These are phyloP conservation scores for Fusarium torreyae DNA, from an alignment of 2,329 filamentous ascomycete genomes.

Conservation along the genomic window DNA sequence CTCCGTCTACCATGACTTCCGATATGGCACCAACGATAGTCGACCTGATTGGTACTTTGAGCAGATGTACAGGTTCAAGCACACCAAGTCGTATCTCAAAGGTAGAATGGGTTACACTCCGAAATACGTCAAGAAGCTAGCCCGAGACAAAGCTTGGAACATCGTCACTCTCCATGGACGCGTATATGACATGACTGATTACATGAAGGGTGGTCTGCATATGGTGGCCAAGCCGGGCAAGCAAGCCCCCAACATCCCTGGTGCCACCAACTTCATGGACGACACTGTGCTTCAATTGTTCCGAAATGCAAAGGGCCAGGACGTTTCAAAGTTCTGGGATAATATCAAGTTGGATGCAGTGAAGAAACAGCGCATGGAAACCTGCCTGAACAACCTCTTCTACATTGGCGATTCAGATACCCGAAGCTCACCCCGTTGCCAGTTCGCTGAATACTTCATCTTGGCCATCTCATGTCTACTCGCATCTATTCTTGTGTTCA, in stretches of 20 bases:
- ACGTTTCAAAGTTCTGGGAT: slow-evolving; percentile 89
- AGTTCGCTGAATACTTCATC: slow-evolving; percentile 91
- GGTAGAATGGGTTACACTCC: slow-evolving; percentile 88
- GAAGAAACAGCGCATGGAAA: slow-evolving; percentile 77
- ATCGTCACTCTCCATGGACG: slow-evolving; percentile 84
- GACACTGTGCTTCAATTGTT: slow-evolving; percentile 82
- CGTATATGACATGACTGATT: slow-evolving; percentile 92
- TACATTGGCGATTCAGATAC: slow-evolving; percentile 95
- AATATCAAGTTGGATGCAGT: slow-evolving; percentile 71
- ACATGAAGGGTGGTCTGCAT: slow-evolving; percentile 81
- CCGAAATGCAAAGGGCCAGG: slow-evolving; percentile 79
- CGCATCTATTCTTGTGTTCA: slow-evolving; percentile 88
- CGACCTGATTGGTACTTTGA: slow-evolving; percentile 94
- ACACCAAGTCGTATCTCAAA: slow-evolving; percentile 79
- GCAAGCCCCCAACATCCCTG: slow-evolving; percentile 60
- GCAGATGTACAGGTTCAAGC: slow-evolving; percentile 83
- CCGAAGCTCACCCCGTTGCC: slow-evolving; percentile 85
- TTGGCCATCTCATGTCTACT: slow-evolving; percentile 87
- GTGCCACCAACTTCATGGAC: slow-evolving; percentile 86
- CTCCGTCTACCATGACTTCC: slow-evolving; percentile 91
- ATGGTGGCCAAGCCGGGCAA: slow-evolving; percentile 71
- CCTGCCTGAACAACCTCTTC: slow-evolving; percentile 94
- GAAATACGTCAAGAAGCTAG: slow-evolving; percentile 81
- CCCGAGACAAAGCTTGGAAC: slow-evolving; percentile 71
- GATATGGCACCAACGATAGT: slow-evolving; percentile 83